Conservation (phyloP, 1,139 yeast genomes). For the Komagataea norvegica region DNA sequence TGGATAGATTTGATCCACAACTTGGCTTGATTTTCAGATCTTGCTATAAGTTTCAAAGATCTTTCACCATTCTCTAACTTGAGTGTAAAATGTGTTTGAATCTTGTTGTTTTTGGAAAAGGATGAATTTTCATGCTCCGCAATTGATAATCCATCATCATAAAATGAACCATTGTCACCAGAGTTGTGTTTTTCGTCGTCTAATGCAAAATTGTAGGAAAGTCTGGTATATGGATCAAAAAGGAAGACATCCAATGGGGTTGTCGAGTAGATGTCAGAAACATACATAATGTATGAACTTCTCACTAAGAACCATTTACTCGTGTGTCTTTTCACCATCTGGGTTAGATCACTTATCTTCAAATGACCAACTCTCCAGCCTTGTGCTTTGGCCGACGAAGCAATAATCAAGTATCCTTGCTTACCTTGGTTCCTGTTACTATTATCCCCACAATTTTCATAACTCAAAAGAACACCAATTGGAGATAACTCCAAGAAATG, state of each 20-base stretch:
- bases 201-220: constrained; percentile 44
- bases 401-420: constrained; percentile 78
- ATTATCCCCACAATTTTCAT: constrained; percentile 63
- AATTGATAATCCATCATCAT: constrained; percentile 28
- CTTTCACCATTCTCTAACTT: constrained; percentile 80
- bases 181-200: constrained; percentile 28
- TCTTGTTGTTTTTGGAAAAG: constrained; percentile 21
- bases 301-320: constrained; percentile 90
- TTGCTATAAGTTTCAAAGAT: constrained; percentile 67
- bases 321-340: constrained; percentile 85
- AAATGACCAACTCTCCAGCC: constrained; percentile 97
- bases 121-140: constrained; percentile 23
- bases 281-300: constrained; percentile 79
- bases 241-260: constrained; percentile 87
- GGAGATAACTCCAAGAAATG: constrained; percentile 90
- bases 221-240: constrained; percentile 66
- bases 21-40: constrained; percentile 63
- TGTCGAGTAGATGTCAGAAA: constrained; percentile 79
- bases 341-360: constrained; percentile 69
- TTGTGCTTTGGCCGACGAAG: constrained; percentile 79
- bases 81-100: constrained; percentile 46
- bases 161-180: constrained; percentile 39
- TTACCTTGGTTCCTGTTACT: constrained; percentile 85
- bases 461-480: constrained; percentile 74
- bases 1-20: constrained; percentile 75